Percentiles rank a stretch among this genome's conserved stretches.
Evolutionary conservation across 805 yeast genomes (phyloP).

Genomic region (Candida hungchunana): DNA sequence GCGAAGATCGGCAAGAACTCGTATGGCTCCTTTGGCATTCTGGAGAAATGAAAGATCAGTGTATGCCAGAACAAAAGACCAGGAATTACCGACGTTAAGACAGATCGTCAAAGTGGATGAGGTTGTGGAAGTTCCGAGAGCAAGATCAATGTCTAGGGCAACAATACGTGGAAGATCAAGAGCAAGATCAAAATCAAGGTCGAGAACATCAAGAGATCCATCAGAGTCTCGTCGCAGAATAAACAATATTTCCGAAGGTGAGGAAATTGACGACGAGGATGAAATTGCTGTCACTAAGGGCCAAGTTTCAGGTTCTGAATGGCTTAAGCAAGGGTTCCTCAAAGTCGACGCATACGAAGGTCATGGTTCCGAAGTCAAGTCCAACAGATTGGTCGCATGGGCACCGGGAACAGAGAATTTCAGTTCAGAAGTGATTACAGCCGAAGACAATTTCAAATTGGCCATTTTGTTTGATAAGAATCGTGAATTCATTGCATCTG

Average conservation of each 20-base stretch:
- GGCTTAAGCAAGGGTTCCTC: slow-evolving; percentile 43
- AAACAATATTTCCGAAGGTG: slow-evolving; percentile 16
- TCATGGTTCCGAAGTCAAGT: slow-evolving; percentile 42
- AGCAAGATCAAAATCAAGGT: slow-evolving; percentile 16
- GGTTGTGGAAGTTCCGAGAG: slow-evolving; percentile 7
- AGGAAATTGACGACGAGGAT: slow-evolving; percentile 23
- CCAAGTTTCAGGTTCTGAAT: slow-evolving; percentile 42
- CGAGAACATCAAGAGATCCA: slow-evolving; percentile 10
- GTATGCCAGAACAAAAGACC: slow-evolving; percentile 39
- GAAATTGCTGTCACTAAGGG: slow-evolving; percentile 26
- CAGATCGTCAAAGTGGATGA: slow-evolving; percentile 46
- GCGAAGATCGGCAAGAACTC: slow-evolving; percentile 62
- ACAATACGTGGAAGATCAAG: slow-evolving; percentile 14
- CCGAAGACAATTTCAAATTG: slow-evolving; percentile 52
- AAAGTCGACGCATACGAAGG: slow-evolving; percentile 47
- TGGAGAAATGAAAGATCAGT: slow-evolving; percentile 82
- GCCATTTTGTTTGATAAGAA: slow-evolving; percentile 63
- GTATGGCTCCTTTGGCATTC: slow-evolving; percentile 68
- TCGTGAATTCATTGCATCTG: slow-evolving; percentile 65
- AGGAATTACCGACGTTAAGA: slow-evolving; percentile 51
- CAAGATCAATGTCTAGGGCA: slow-evolving; percentile 15
- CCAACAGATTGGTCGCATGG: slow-evolving; percentile 55
- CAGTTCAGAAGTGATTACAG: slow-evolving; percentile 35
- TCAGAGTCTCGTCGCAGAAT: slow-evolving; percentile 12
- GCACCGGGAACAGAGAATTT: slow-evolving; percentile 52